phyloP scores from a whole-genome alignment of 768 basidiomycete genomes.

The Lactifluus piperatus region DNA sequence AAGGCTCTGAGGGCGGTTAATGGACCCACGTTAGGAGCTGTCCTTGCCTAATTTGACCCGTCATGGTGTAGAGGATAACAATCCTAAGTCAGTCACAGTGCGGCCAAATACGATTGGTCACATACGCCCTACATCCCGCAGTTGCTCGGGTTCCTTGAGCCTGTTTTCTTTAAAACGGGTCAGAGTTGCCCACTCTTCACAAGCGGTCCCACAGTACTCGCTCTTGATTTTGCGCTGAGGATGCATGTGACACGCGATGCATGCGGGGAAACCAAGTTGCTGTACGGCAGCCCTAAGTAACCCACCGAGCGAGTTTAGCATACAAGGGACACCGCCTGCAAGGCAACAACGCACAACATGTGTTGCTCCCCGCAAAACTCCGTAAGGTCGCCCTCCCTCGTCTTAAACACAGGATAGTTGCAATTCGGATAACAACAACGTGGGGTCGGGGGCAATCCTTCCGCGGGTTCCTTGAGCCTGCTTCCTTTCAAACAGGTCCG shows the following conservation, averaged over 20 bases:
- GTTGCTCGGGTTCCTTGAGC: no score
- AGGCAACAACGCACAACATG: constrained; percentile 5
- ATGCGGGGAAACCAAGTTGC: background rate
- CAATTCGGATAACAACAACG: background rate
- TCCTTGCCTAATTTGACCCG: no score
- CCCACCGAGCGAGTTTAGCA: background rate
- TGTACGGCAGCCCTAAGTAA: constrained; percentile 1
- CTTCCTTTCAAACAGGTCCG: no score
- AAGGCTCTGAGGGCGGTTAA: no score
- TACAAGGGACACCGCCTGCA: background rate
- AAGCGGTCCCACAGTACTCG: constrained; percentile 6
- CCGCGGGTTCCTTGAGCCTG: no score
- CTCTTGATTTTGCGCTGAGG: background rate
- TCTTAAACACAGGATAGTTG: background rate
- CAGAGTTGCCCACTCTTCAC: constrained; percentile 1
- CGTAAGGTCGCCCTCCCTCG: background rate
- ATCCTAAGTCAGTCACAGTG: background rate
- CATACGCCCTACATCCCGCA: background rate
- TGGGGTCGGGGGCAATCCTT: no score
- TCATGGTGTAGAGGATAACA: background rate
- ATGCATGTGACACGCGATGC: background rate
- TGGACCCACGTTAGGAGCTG: no score
- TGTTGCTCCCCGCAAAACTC: constrained; percentile 6
- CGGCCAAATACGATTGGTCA: background rate
- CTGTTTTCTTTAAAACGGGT: background rate